phyloP scores from a whole-genome alignment of 257 asterid species.

The Schizonepeta tenuifolia region DNA sequence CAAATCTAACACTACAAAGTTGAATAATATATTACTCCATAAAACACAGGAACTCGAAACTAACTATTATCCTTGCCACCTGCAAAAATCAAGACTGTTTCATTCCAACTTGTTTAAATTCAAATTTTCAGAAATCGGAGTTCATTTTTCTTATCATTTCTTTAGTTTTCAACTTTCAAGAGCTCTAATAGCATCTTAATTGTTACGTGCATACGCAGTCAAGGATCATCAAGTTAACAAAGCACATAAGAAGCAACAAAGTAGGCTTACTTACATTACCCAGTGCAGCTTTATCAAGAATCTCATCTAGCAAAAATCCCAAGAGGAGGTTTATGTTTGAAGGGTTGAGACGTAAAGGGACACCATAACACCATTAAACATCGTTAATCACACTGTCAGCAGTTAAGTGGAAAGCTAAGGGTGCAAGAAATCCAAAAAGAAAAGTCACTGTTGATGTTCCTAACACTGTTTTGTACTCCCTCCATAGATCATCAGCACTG shows the following conservation, averaged over 20 bases:
- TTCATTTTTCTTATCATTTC: neutral
- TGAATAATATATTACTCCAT: too few species aligned
- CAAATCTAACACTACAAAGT: too few species aligned
- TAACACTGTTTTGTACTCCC: conserved; percentile 60
- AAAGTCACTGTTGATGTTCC: conserved; percentile 45
- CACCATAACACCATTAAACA: conserved; percentile 23
- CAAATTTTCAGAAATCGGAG: too few species aligned
- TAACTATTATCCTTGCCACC: too few species aligned
- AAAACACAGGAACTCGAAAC: too few species aligned
- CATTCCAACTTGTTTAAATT: too few species aligned
- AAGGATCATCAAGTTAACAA: conserved; percentile 27
- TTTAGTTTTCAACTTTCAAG: neutral
- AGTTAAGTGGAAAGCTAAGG: conserved; percentile 32
- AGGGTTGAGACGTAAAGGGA: conserved; percentile 54
- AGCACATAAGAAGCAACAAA: conserved; percentile 17
- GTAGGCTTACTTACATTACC: conserved; percentile 23
- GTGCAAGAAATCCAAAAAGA: conserved; percentile 30
- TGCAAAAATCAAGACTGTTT: too few species aligned
- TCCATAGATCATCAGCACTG: conserved; percentile 55
- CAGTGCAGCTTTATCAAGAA: conserved; percentile 35
- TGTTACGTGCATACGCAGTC: neutral
- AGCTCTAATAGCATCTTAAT: neutral
- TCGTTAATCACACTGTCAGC: conserved; percentile 33
- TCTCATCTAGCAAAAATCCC: neutral
- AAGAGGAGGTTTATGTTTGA: conserved; percentile 32